These are phyloP conservation scores for Pyricularia grisea DNA, from an alignment of 2,329 filamentous ascomycete genomes.

Conservation along the genomic window DNA sequence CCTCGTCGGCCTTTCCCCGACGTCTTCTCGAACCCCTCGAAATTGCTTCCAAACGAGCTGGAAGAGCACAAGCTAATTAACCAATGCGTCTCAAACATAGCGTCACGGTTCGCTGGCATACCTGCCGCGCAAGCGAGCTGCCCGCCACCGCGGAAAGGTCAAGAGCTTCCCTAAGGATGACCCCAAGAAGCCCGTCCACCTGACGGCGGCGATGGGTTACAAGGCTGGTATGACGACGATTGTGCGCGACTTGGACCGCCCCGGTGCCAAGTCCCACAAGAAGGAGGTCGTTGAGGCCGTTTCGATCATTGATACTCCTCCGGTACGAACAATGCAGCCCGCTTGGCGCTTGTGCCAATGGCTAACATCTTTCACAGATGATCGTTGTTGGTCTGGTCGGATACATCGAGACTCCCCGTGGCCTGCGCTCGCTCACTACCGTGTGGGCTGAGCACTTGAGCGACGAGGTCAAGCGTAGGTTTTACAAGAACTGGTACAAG, in stretches of 20 bases:
- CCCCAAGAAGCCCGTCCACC: slow-evolving; percentile 98
- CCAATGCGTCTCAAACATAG: background rate
- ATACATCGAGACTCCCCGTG: slow-evolving; percentile 99
- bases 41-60: background rate
- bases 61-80: slow-evolving; percentile 9
- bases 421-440: slow-evolving; percentile 97
- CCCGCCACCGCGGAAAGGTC: slow-evolving; percentile 93
- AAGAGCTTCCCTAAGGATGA: slow-evolving; percentile 99
- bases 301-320: slow-evolving; percentile 84
- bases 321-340: slow-evolving; percentile 84
- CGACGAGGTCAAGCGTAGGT: slow-evolving; percentile 97
- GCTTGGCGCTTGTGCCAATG: slow-evolving; percentile 65
- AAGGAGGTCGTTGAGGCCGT: slow-evolving; percentile 91
- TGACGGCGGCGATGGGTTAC: slow-evolving; percentile 97
- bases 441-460: slow-evolving; percentile 99
- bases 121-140: slow-evolving; percentile 83
- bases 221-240: slow-evolving; percentile 99
- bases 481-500: slow-evolving; percentile 99
- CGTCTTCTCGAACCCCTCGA: background rate
- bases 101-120: slow-evolving; percentile 90
- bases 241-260: slow-evolving; percentile 97
- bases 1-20: background rate
- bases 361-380: slow-evolving; percentile 74
- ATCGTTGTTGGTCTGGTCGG: slow-evolving; percentile 99
- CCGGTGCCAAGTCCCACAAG: slow-evolving; percentile 99